Evolutionary conservation across 352 stramenopile species (phyloP).

Genomic region (Globisporangium barbulae): DNA sequence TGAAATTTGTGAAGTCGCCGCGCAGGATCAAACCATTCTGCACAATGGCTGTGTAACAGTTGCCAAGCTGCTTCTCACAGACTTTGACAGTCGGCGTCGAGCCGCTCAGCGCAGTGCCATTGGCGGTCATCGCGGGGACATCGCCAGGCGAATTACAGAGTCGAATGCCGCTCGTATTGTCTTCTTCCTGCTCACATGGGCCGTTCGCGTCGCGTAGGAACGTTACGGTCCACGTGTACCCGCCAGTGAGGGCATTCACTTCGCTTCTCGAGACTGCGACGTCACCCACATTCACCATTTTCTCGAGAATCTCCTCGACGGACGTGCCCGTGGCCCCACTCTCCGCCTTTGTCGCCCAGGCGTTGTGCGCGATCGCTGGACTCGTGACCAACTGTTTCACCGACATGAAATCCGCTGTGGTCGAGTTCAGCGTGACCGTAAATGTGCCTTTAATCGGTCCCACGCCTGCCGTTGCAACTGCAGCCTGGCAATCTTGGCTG

Average conservation of each 20-base stretch:
- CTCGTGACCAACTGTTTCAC: conserved; percentile 65
- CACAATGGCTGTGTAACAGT: conserved; percentile 20
- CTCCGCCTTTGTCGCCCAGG: conserved; percentile 80
- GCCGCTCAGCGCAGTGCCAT: conserved; percentile 26
- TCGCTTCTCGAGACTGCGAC: conserved; percentile 86
- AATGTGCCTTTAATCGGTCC: conserved; percentile 92
- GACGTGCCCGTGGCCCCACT: conserved; percentile 90
- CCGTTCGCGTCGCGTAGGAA: conserved; percentile 88
- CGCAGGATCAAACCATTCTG: conserved; percentile 80
- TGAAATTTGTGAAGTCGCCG: conserved; percentile 86
- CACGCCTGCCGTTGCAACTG: conserved; percentile 31
- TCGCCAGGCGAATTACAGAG: conserved; percentile 93
- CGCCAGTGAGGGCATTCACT: conserved; percentile 87
- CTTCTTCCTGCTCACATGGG: conserved; percentile 63
- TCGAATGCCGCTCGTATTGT: conserved; percentile 33
- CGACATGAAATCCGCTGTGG: conserved; percentile 58
- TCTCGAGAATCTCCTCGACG: conserved; percentile 95
- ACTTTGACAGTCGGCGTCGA: conserved; percentile 28
- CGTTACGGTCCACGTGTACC: conserved; percentile 94
- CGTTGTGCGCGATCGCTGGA: conserved; percentile 90
- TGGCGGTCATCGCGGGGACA: conserved; percentile 78
- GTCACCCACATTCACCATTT: conserved; percentile 93
- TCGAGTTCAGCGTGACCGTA: conserved; percentile 87
- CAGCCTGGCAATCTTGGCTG: conserved; percentile 39
- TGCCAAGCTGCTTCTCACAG: conserved; percentile 22